Conservation (phyloP, 345 rosid genomes). For the Sisymbrium irio region DNA sequence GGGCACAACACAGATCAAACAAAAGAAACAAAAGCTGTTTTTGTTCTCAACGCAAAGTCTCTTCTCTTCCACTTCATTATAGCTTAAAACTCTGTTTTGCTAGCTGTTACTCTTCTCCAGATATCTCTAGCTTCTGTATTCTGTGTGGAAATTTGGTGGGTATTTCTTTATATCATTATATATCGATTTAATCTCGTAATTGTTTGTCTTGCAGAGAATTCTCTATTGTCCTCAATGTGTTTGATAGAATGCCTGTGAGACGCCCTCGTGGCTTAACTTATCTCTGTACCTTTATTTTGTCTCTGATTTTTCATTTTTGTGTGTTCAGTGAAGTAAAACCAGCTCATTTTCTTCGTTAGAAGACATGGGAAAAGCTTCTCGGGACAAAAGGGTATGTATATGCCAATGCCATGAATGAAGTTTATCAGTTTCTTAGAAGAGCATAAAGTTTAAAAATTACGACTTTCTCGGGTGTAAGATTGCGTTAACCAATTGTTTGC, state of each 20-base stretch:
- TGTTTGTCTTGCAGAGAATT: neutral
- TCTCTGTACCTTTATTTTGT: neutral
- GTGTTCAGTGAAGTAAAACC: neutral
- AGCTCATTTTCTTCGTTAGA: neutral
- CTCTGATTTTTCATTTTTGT: neutral
- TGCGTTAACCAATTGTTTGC: neutral
- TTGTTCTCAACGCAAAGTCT: neutral
- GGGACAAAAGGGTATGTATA: conserved; percentile 72
- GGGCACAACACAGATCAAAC: conserved; percentile 6
- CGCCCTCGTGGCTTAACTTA: neutral
- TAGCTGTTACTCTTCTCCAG: neutral
- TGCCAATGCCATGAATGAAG: neutral
- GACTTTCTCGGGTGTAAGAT: too few relatives aligned
- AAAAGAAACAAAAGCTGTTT: neutral
- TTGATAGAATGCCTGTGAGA: conserved; percentile 26
- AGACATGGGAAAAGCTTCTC: conserved; percentile 88
- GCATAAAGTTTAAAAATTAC: conserved; percentile 27
- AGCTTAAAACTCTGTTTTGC: neutral
- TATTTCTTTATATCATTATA: too few relatives aligned
- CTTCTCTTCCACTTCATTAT: neutral
- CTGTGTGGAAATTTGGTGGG: neutral
- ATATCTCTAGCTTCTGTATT: neutral
- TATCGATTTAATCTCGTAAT: neutral
- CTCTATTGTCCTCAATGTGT: conserved; percentile 7
- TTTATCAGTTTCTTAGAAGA: neutral